phyloP scores from a whole-genome alignment of 2,329 filamentous ascomycete species.

The Epichloe typhina region DNA sequence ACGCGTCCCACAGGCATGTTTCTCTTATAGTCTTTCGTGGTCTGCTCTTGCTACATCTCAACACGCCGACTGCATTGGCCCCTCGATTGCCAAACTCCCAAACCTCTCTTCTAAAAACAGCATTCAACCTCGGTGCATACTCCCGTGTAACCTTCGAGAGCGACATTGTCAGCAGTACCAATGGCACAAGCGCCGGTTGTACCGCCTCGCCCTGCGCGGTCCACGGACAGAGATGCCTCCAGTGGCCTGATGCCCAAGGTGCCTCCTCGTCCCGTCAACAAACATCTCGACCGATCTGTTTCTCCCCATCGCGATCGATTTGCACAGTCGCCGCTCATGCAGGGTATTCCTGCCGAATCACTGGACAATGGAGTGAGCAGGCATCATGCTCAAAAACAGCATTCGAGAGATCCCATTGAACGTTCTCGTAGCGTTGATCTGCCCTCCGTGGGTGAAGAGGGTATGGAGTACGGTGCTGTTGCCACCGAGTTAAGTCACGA shows the following conservation, averaged over 20 bases:
- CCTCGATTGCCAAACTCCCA: not conserved
- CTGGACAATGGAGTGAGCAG: constrained; percentile 22
- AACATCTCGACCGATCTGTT: constrained; percentile 59
- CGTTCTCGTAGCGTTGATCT: constrained; percentile 68
- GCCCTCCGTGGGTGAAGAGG: constrained; percentile 80
- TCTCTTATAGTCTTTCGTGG: not conserved
- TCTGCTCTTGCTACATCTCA: not conserved
- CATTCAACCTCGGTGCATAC: not conserved
- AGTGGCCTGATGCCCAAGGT: constrained; percentile 46
- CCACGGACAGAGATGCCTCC: constrained; percentile 31
- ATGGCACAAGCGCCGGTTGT: constrained; percentile 38
- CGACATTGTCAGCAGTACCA: constrained; percentile 34
- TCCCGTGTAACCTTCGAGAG: not conserved
- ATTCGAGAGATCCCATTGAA: constrained; percentile 30
- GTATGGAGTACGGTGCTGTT: constrained; percentile 65
- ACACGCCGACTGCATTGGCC: not conserved
- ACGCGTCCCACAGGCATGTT: not conserved
- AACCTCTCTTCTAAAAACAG: not conserved
- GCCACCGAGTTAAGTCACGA: constrained; percentile 26
- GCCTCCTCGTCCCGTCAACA: constrained; percentile 62
- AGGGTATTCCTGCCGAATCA: constrained; percentile 39
- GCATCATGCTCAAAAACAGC: constrained; percentile 19
- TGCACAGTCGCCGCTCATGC: constrained; percentile 76
- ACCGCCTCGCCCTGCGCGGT: constrained; percentile 42
- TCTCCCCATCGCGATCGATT: constrained; percentile 70